Evolutionary conservation across 768 basidiomycete genomes (phyloP), one percentile per base, ranked within the genome.

Genomic region (Lactifluus pinguis): DNA sequence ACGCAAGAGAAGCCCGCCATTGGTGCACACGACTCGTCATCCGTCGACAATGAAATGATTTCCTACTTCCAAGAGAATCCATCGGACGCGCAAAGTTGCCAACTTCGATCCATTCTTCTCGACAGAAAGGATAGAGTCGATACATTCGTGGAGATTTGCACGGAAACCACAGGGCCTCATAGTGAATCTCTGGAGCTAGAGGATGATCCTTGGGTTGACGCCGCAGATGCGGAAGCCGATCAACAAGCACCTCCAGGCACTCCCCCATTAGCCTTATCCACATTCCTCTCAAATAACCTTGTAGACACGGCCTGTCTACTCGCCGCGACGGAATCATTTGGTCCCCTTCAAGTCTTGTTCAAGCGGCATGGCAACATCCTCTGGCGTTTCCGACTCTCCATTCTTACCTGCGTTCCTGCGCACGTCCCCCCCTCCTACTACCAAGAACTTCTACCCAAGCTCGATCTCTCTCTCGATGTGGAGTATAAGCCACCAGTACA

Each of bases 141-240:
- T 63, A 89, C 88, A n/a, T 92, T 79, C 60, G 75, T 80, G 21
- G 80, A 86, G 66, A 78, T 91, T 65, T 80, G 73, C 68, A 70
- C 78, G 29, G 61, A 63, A 10, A 66, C 69, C 36, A 62, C 67
- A 38, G 69, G 62, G 4, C 52, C 63, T 36, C 66, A 62, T 3
- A 39, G n/a, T 5, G 68, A 69, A 36, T 70, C 76, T 13, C 34
- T 83, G 10, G 82, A 84, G 55, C 89, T 86, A 87, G 82, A 83
- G 66, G 88, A 86, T 66, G 86, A 89, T 69, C 87, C 88, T 13
- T 90, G 87, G 87, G 83, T 76, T 41, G 85, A 89, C 49, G 72
- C 76, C 0, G 69, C 68, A 41, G 72, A 74, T 49, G 69, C 68
- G 25, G 61, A 69, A 51, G 36, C 67, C 38, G 30, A 62, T 15